Evolutionary conservation across 495 filamentous ascomycete genomes (phyloP), one percentile per base, ranked within the genome.

Genomic region (Hyphodiscus hymeniophilus): DNA sequence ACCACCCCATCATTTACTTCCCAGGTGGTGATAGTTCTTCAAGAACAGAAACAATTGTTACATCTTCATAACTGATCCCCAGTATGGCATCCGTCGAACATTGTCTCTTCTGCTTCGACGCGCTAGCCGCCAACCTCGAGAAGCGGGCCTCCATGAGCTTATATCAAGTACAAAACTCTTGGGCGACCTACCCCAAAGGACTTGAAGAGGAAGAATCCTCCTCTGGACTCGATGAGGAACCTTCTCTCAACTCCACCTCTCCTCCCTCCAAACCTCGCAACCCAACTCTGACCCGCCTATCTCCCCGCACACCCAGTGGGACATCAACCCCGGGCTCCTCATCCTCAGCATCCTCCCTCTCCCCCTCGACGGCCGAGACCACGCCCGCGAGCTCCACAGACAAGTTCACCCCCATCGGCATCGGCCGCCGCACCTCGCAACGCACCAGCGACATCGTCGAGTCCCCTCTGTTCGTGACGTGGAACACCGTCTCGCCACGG

Each of bases 91-190:
- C 81, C 33, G 61, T 75, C 40, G 80, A 80, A 34, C 90, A 96
- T 57, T 96, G 90, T 61, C 81, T 86, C 49, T 94, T 80, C 66
- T 94, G 88, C 68, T 96, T 97, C 73, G 90, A 98, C 65, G 68
- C 70, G 16, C 84, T 98, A 4, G 60, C 72, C 13, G 78, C 85
- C 18, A 76, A 69, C 49, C 78, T 85, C 39, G 73, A 85, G 57
- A 66, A 75, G 42, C 73, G 79, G 7, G 5, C 32, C 6, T 50
- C 71, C 4, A 58, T 75, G 60, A 70, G 65, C 42, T 77, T 96
- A 5, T 47, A 66, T 30, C 68, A 82, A 42, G 74, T 95, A 51
- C 76, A 92, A 62, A 69, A 78, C 22, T 75, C 84, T n/a, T 94
- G 82, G 81, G 72, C 75, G 45, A 63, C 65, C n/a, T 73, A 73